Base-by-base conservation (phyloP, 176 grass and related monocot genomes). In the Oryza longistaminata region DNA sequence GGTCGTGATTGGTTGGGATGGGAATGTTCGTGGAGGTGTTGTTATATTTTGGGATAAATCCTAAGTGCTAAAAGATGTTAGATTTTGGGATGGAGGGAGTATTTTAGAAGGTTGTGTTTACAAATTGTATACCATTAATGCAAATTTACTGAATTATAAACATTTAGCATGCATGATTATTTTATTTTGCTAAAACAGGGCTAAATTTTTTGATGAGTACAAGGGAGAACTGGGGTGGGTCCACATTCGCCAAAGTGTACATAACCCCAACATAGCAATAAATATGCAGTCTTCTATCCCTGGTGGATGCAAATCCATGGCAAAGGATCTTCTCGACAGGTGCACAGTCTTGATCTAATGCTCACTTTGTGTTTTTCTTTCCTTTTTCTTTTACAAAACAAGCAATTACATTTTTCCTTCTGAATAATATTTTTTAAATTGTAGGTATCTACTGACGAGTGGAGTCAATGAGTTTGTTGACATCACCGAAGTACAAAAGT, bases 161-260 rank as follows among this genome's bases (percentile, higher is more conserved):
- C 55, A 60, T 21, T n/a, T 60, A 22, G 17, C 0, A 0, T n/a
- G 6, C 55, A 22, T 60, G 55, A 22, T n/a, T 60, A 60, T n/a
- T 60, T n/a, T 48, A 24, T 15, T 84, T 84, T 80, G 7, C 17
- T 11, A 71, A 79, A 71, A 31, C 74, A 97, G 94, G 70, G 92
- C 83, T 1, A 92, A 73, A 68, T 50, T 97, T 83, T 85, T 76
- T n/a, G 83, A 92, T 62, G 78, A 87, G 37, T 76, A 58, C 64
- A 31, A 91, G n/a, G 85, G 80, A 17, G 48, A 68, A 52, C 1
- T 87, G 5, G 94, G 88, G 6, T 89, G 82, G 94, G 88, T 94
- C 34, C 94, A 97, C 40, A 66, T 97, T 66, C 80, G 90, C 64
- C 94, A 97, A 52, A 97, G 95, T 48, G 92, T 97, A 52, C 92